Percentiles rank a stretch among this genome's conserved stretches.
Evolutionary conservation across 2,329 filamentous ascomycete species (phyloP).

Genomic region (Trichoderma atroviride): DNA sequence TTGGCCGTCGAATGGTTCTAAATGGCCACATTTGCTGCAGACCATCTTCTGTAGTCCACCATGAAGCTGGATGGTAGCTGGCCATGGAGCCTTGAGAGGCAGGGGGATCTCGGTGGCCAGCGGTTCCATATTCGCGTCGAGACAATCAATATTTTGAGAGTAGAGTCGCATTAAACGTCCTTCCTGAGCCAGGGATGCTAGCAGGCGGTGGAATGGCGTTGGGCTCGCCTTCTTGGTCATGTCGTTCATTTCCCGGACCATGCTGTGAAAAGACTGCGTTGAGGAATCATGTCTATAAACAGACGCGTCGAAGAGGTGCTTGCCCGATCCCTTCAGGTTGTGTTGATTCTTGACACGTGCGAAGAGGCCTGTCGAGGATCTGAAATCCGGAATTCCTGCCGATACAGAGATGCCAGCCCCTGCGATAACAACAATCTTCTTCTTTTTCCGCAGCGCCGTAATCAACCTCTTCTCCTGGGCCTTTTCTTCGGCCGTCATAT

Average conservation of each 20-base stretch:
- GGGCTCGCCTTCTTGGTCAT: slow-evolving; percentile 77
- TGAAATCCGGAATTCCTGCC: slow-evolving; percentile 95
- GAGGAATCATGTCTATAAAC: slow-evolving; percentile 92
- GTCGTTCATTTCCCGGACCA: slow-evolving; percentile 86
- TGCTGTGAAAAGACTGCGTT: slow-evolving; percentile 89
- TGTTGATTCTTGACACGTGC: slow-evolving; percentile 81
- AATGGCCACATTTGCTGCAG: slow-evolving; percentile 84
- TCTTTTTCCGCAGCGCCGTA: slow-evolving; percentile 78
- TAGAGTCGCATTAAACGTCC: slow-evolving; percentile 87
- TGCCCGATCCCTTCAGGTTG: slow-evolving; percentile 85
- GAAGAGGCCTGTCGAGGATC: slow-evolving; percentile 88
- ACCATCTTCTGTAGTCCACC: slow-evolving; percentile 95
- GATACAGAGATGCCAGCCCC: slow-evolving; percentile 97
- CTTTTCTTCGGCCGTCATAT: slow-evolving; percentile 49
- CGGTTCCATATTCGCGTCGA: slow-evolving; percentile 82
- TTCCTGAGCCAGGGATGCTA: slow-evolving; percentile 86
- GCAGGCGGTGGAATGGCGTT: slow-evolving; percentile 88
- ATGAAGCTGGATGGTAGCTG: slow-evolving; percentile 88
- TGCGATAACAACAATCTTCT: slow-evolving; percentile 95
- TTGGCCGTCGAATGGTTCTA: slow-evolving; percentile 74
- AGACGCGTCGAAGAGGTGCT: slow-evolving; percentile 94
- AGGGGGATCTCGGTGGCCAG: slow-evolving; percentile 81
- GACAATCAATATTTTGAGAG: slow-evolving; percentile 94
- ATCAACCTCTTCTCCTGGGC: slow-evolving; percentile 70
- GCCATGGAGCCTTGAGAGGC: slow-evolving; percentile 85